Base-by-base conservation (phyloP, 345 rosid genomes). In the Turnera subulata region DNA sequence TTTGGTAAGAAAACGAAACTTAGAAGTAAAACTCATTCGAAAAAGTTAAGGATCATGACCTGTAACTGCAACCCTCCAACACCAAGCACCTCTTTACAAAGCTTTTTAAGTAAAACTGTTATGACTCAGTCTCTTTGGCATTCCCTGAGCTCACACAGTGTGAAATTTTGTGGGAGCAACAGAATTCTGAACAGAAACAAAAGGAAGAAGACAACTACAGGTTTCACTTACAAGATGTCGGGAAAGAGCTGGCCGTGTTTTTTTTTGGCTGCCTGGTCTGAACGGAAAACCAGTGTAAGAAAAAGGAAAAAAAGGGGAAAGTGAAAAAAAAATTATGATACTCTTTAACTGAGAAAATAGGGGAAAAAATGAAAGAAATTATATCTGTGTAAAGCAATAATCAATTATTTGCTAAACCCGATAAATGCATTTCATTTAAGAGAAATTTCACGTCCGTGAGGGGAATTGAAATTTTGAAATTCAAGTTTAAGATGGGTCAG, bases 401-500 rank as follows among this genome's bases (percentile, higher is more conserved):
- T 18, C 19, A 45, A 16, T 61, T 72, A 75, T 62, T 79, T 65
- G 70, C 72, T 72, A 76, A 76, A 66, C 74, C 83, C 83, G 65
- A 79, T 73, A 73, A 68, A 71, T 80, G 53, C 66, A 77, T 47
- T 75, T 65, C 67, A 77, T 84, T 84, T 84, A 61, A 84, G 76
- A 64, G 66, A 56, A 66, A 24, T 68, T 86, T 84, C 71, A 73
- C 77, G 84, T 87, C 91, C 91, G 95, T 67, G 61, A 70, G 49
- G 65, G 51, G 45, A 72, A 71, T 55, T 66, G 68, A 51, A 75
- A 75, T 16, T 65, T 83, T 71, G 63, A 80, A 81, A 76, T 49
- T 63, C 55, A 35, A 55, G 48, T 16, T 15, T 19, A n/a, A 16
- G 12, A 43, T 57, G n/a, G 65, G 79, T 6, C 46, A 45, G 54